Percentiles rank a stretch among this genome's conserved stretches.
These are phyloP conservation scores for Podila verticillata DNA, from an alignment of 192 early-diverging fungal species.

Conservation along the genomic window DNA sequence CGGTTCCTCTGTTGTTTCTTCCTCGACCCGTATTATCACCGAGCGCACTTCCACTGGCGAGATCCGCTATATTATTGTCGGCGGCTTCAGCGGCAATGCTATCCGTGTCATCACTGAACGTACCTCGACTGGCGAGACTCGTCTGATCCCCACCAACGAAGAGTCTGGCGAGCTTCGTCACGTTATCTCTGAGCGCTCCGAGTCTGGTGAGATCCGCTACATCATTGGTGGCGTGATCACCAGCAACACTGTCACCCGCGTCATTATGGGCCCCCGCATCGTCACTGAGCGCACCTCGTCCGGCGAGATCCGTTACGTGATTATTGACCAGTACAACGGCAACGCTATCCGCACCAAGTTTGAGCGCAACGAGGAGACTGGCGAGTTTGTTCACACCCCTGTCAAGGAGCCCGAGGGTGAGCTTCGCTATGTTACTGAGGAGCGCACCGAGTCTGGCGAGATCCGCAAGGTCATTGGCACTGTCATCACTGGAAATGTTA, in stretches of 20 bases:
- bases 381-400: slow-evolving; percentile 47
- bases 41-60: slow-evolving; percentile 45
- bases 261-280: slow-evolving; percentile 38
- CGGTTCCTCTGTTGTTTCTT: slow-evolving; percentile 15
- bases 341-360: slow-evolving; percentile 53
- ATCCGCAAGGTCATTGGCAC: slow-evolving; percentile 48
- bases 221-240: slow-evolving; percentile 45
- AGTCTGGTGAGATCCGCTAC: slow-evolving; percentile 34
- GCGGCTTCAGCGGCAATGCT: slow-evolving; percentile 45
- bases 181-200: slow-evolving; percentile 33
- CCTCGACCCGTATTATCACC: slow-evolving; percentile 40
- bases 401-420: slow-evolving; percentile 54
- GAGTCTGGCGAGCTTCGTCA: slow-evolving; percentile 38
- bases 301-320: slow-evolving; percentile 50
- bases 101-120: slow-evolving; percentile 40
- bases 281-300: slow-evolving; percentile 43
- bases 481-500: slow-evolving; percentile 50
- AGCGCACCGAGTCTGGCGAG: slow-evolving; percentile 45
- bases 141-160: slow-evolving; percentile 42
- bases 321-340: slow-evolving; percentile 38
- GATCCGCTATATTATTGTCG: slow-evolving; percentile 49
- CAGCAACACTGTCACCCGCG: slow-evolving; percentile 19
- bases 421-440: slow-evolving; percentile 45
- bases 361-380: slow-evolving; percentile 45
- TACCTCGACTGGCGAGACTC: slow-evolving; percentile 32